Base-by-base conservation (phyloP, 306 rosid genomes). In the Prinsepia uniflora region DNA sequence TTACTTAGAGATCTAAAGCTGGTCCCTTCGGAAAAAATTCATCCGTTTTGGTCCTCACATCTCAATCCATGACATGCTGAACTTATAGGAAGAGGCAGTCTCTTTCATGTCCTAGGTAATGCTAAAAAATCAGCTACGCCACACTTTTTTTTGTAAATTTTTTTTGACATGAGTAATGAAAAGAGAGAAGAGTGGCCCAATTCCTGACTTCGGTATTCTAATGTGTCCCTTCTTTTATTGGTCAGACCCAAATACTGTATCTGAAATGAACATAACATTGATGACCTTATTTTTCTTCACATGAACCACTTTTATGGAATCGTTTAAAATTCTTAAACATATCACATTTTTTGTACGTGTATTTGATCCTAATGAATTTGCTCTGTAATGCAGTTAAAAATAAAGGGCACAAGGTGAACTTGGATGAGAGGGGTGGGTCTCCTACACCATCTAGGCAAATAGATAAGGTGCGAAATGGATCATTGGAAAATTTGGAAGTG, bases 371-470 rank as follows among this genome's bases (percentile, higher is more conserved):
- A 52, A 65, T 55, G 36, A 48, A 60, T 4, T 63, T 49, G 7
- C 42, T 60, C 62, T 70, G 52, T 73, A 7, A 70, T 72, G 82
- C 76, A 84, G 92, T 87, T n/a, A 80, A 82, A 76, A 68, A 62
- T 46, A 79, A 84, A 49, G 87, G 78, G 73, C 71, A 70, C 40
- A 70, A 57, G 19, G 67, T 69, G 70, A 83, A 82, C 54, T 36
- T 79, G 47, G 79, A 65, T 64, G 76, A 61, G 77, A 80, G 61
- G 63, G 57, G 56, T 60, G 80, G 75, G 57, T 57, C 72, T 72
- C 81, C 75, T 52, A 50, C 81, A 54, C 36, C 82, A 49, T 63
- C 75, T 18, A 72, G 73, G 75, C 72, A 59, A 61, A 54, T 60
- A 66, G 53, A 61, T 30, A 69, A 44, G 45, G 78, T 65, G 66